Evolutionary conservation across 2,329 filamentous ascomycete genomes (phyloP).

Genomic region (Colletotrichum gigasporum): DNA sequence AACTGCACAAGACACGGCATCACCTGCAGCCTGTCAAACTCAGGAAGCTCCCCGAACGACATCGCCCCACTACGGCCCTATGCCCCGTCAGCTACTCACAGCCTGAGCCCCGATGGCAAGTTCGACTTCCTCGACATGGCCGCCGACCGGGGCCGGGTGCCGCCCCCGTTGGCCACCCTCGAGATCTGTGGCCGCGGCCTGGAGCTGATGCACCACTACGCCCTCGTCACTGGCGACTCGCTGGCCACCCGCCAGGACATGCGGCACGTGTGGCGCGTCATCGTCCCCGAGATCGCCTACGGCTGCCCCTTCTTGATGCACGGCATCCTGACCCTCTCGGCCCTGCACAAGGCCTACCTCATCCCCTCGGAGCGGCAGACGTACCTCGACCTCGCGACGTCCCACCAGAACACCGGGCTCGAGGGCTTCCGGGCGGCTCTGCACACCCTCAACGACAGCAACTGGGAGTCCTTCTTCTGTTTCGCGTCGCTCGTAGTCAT

Average conservation of each 20-base stretch:
- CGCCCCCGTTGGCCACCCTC: not conserved
- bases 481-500: constrained; percentile 51
- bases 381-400: constrained; percentile 39
- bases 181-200: constrained; percentile 30
- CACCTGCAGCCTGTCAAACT: constrained; percentile 37
- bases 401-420: constrained; percentile 41
- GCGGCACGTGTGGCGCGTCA: constrained; percentile 38
- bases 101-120: not conserved
- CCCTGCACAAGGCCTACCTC: constrained; percentile 42
- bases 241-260: constrained; percentile 37
- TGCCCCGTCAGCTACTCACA: not conserved
- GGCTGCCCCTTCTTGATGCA: constrained; percentile 40
- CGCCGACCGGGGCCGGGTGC: not conserved
- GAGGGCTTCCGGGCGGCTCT: constrained; percentile 39
- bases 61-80: not conserved
- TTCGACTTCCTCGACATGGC: not conserved
- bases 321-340: constrained; percentile 41
- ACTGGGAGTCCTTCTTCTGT: constrained; percentile 46
- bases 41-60: not conserved
- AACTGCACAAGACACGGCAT: constrained; percentile 41
- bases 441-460: constrained; percentile 30
- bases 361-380: constrained; percentile 35
- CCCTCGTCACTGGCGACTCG: constrained; percentile 37
- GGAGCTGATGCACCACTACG: constrained; percentile 44
- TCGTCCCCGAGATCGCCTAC: constrained; percentile 40